phyloP scores from a whole-genome alignment of 352 stramenopile species.

The Pythium aquatile region DNA sequence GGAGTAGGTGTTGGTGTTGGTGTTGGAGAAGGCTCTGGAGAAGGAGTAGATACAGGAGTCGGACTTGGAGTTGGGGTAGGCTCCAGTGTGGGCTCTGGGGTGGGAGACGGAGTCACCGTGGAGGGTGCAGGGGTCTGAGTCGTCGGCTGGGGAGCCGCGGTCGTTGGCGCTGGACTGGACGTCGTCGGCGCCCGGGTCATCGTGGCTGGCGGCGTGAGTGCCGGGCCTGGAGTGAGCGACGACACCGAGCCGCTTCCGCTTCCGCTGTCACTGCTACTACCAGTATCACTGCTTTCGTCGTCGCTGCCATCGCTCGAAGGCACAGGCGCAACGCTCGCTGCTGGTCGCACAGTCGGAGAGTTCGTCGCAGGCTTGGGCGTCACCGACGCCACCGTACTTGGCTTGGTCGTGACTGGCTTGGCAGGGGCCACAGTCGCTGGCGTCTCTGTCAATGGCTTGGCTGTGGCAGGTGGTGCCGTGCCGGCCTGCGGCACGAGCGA shows the following conservation, averaged over 20 bases:
- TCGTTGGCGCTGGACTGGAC: not conserved
- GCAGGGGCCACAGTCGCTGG: not conserved
- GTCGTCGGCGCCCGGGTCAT: no score
- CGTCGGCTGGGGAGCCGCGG: conserved; percentile 8
- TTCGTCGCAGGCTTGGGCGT: not conserved
- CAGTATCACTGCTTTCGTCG: not conserved
- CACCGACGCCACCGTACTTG: not conserved
- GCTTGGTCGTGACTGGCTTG: not conserved
- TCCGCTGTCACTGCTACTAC: not conserved
- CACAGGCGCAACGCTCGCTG: not conserved
- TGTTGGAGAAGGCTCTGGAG: not conserved
- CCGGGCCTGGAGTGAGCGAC: not conserved
- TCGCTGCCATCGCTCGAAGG: conserved; percentile 5
- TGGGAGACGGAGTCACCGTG: conserved; percentile 13
- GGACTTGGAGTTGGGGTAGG: conserved; percentile 4
- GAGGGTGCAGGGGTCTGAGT: conserved; percentile 17
- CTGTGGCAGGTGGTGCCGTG: not conserved
- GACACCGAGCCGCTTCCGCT: not conserved
- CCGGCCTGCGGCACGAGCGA: not conserved
- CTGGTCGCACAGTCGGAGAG: not conserved
- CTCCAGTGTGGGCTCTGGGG: not conserved
- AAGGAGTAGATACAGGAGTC: not conserved
- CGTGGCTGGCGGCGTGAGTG: conserved; percentile 3
- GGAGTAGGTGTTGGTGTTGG: conserved; percentile 17
- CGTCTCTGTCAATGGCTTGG: not conserved